Conservation (phyloP, 2,329 filamentous ascomycete genomes). For the Fusarium burgessii region DNA sequence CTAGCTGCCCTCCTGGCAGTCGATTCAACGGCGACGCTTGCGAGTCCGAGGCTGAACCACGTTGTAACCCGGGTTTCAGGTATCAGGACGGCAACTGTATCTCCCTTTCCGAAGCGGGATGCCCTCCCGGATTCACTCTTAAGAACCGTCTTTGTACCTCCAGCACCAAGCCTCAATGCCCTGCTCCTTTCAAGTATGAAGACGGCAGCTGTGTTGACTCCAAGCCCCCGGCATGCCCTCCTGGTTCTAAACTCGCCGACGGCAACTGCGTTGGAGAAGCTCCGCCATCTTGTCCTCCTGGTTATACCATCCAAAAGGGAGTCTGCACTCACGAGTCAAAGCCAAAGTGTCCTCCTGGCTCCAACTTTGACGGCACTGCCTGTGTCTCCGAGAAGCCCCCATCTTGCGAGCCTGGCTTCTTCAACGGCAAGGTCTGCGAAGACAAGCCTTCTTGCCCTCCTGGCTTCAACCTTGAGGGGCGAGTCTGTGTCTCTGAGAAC, state of each 20-base stretch:
- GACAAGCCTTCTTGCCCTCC: slow-evolving; percentile 16
- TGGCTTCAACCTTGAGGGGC: neutral
- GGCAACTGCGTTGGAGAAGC: neutral
- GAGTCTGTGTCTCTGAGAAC: slow-evolving; percentile 7
- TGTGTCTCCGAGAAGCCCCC: slow-evolving; percentile 13
- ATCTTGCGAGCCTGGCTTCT: slow-evolving; percentile 11
- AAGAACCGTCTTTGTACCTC: slow-evolving; percentile 27
- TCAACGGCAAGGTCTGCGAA: slow-evolving; percentile 27
- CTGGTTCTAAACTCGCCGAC: neutral
- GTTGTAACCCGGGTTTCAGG: slow-evolving; percentile 2
- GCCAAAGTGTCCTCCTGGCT: neutral
- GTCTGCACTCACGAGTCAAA: slow-evolving; percentile 2
- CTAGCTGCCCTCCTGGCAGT: slow-evolving; percentile 4
- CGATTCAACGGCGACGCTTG: slow-evolving; percentile 25
- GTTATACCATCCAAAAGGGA: neutral
- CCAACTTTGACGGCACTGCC: slow-evolving; percentile 9
- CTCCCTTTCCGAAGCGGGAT: neutral
- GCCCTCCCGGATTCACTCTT: slow-evolving; percentile 22
- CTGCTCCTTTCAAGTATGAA: neutral
- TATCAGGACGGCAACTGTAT: slow-evolving; percentile 7
- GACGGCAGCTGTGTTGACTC: slow-evolving; percentile 12
- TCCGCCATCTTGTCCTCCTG: neutral
- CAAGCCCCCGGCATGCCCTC: neutral
- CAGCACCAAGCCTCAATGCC: neutral
- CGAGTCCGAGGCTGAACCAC: neutral